Base-by-base conservation (phyloP, 2,329 filamentous ascomycete genomes). In the Fonsecaea monophora region DNA sequence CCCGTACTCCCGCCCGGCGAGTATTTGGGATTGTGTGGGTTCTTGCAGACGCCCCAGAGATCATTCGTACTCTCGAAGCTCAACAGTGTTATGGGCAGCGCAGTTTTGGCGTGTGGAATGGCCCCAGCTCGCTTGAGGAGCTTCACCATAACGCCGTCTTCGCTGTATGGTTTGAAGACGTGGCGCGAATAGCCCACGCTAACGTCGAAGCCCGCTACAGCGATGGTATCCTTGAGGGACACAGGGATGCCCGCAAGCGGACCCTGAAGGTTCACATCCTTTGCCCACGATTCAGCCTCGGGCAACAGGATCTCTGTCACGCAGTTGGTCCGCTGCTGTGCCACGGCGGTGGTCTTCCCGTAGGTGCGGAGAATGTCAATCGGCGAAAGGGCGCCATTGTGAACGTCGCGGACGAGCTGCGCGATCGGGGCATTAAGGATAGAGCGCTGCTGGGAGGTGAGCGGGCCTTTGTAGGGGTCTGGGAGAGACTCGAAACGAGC, bases 51-150 rank as follows among this genome's bases (percentile, higher is more conserved):
- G 8, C 94, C 94, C 92, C 94, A 98, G 21, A 97, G 82, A 68
- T 88, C 86, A 73, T 89, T 90, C 60, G 87, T 87, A 15, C 90
- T 93, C 78, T 96, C 93, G 74, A 96, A 96, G 65, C 90, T 93
- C 48, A 96, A 84, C 1, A 97, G 85, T 0, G 93, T 96, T 64
- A 94, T 90, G 4, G 94, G 94, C 1, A 96, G 77, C 69, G 95
- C 95, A 0, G 94, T 97, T 83, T 97, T 98, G 70, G 94, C 92
- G 76, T 96, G 97, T 0, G 94, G 94, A 1, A 97, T 85, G 0
- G 94, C 93, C 25, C 94, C 86, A 2, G 92, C 92, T 75, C 95
- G 91, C 75, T 96, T 96, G 60, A 97, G 83, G 50, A 98, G 79
- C 64, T 85, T 86, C 25, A 92, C 89, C 74, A 92, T 86, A 1